Percentiles rank a stretch among this genome's conserved stretches.
Conservation (phyloP, 306 rosid species). For the Purshia tridentata region DNA sequence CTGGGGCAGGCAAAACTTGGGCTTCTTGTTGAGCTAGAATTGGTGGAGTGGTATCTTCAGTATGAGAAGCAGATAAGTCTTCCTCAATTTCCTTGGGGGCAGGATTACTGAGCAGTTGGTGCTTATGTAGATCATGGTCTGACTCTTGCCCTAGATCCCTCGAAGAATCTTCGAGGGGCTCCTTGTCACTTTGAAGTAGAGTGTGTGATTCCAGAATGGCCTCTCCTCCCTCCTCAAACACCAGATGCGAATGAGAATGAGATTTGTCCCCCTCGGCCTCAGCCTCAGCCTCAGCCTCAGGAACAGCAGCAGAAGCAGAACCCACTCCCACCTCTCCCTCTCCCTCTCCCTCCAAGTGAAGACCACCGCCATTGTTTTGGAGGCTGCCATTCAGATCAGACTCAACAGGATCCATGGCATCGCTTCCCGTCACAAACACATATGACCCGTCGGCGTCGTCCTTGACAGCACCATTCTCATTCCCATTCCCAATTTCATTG, state of each 20-base stretch:
- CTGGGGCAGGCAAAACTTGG: neutral
- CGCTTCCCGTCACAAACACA: conserved; percentile 37
- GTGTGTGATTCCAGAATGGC: neutral
- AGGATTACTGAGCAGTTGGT: neutral
- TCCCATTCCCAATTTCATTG: conserved; percentile 14
- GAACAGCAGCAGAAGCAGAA: neutral
- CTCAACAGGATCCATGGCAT: conserved; percentile 28
- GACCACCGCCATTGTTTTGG: neutral
- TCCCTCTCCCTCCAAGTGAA: neutral
- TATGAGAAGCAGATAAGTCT: conserved; percentile 1
- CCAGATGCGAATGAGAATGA: neutral
- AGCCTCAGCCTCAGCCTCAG: neutral
- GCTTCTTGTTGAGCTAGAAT: neutral
- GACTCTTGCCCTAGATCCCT: neutral
- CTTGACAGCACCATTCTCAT: conserved; percentile 27
- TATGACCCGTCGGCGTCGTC: conserved; percentile 37
- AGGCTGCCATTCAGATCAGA: conserved; percentile 41
- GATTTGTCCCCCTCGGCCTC: neutral
- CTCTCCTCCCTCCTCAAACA: conserved; percentile 20
- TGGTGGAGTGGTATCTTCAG: neutral
- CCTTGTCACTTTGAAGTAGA: neutral
- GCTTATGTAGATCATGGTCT: neutral
- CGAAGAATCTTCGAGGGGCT: neutral
- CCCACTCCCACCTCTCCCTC: neutral
- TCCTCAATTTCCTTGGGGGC: conserved; percentile 11